Evolutionary conservation across 805 yeast genomes (phyloP), one percentile per base, ranked within the genome.

Genomic region (Candida glaebosa): DNA sequence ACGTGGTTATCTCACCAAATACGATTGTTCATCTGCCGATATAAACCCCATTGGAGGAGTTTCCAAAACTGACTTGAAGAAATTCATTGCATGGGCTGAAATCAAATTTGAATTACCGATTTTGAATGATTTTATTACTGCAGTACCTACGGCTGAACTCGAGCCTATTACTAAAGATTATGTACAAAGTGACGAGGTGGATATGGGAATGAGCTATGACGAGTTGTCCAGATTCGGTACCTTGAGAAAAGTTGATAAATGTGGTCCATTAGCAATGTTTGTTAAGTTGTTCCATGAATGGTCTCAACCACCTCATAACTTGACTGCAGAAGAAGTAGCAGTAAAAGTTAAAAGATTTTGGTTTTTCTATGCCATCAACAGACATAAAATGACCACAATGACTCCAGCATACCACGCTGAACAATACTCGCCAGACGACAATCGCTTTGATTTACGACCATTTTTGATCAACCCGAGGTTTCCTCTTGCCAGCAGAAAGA

Each of bases 331-430:
- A 42, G 81, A 89, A 56, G 82, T 90, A 39, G 96, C 98, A 2
- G 88, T 79, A 34, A 95, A 95, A 60, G 99, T 93, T 8, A 91
- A 93, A 61, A 73, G 81, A 41, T 93, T 93, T 65, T 93, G 87
- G 75, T 90, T 85, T 71, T 93, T 78, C 59, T 95, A 93, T 63
- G 96, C 97, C 3, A 79, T 93, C 43, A 93, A 93, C 63, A 81
- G 99, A 55, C 99, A 93, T 64, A 93, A 93, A 65, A 93, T 87
- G 81, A 93, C 99, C 1, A 90, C 91, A n/a, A 75, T 90, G 60
- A 93, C 99, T 0, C 99, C 99, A 10, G 78, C 95, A 28, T 93
- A 93, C 57, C 99, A 93, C 55, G 99, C 99, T 0, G 99, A 93
- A 61, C 95, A 87, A 56, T 93, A 93, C 58, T 90, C 98, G 2